Percentiles rank a stretch among this genome's conserved stretches.
Conservation (phyloP, 805 yeast species). For the Dipodascus geniculatus region DNA sequence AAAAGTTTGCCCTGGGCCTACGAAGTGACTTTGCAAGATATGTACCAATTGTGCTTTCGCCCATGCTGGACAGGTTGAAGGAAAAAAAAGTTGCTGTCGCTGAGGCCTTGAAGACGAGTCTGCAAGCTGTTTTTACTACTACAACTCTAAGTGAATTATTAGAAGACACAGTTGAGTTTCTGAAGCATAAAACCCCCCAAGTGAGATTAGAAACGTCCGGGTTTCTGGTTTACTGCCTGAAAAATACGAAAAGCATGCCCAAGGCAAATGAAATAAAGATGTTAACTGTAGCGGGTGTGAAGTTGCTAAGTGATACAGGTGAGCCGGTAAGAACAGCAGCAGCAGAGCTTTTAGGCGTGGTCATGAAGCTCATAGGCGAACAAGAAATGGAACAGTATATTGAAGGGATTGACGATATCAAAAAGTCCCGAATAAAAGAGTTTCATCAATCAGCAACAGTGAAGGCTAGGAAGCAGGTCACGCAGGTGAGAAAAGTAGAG, state of each 20-base stretch:
- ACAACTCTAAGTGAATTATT: constrained; percentile 42
- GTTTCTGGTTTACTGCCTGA: constrained; percentile 53
- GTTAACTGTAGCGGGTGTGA: constrained; percentile 44
- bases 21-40: constrained; percentile 44
- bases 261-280: constrained; percentile 39
- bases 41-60: constrained; percentile 38
- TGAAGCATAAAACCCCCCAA: constrained; percentile 75
- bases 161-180: constrained; percentile 45
- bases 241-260: constrained; percentile 39
- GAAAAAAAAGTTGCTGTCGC: constrained; percentile 76
- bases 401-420: constrained; percentile 68
- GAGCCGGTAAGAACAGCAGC: constrained; percentile 74
- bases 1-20: constrained; percentile 54
- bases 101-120: constrained; percentile 54
- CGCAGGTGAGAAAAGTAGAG: constrained; percentile 5
- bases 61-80: constrained; percentile 70
- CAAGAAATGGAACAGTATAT: constrained; percentile 47
- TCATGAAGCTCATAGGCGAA: constrained; percentile 72
- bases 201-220: constrained; percentile 59
- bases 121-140: constrained; percentile 48
- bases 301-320: constrained; percentile 68
- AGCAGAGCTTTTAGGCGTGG: constrained; percentile 65
- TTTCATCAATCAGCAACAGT: constrained; percentile 46
- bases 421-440: constrained; percentile 56
- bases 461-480: constrained; percentile 29